phyloP scores from a whole-genome alignment of 1,284 basidiomycete genomes.

The Ustilago nuda region DNA sequence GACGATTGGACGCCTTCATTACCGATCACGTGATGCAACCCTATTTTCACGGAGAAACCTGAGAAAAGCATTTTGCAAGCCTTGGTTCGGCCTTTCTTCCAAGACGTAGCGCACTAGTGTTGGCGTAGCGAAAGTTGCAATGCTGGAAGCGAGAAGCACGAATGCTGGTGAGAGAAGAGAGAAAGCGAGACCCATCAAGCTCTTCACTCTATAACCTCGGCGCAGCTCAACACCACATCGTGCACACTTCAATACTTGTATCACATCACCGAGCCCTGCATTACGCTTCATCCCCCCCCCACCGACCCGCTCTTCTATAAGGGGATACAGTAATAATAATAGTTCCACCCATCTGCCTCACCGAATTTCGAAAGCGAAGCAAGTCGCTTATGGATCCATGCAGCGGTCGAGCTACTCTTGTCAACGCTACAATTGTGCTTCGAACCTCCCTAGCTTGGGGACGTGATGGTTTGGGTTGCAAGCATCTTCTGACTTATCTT shows the following conservation, averaged over 20 bases:
- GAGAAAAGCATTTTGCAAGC: not conserved
- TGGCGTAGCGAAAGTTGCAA: conserved; percentile 3
- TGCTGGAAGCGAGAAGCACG: not conserved
- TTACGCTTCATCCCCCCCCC: too few species aligned
- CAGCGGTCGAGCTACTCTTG: conserved; percentile 3
- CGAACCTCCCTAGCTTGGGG: conserved; percentile 2
- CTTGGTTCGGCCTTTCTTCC: not conserved
- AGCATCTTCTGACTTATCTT: not conserved
- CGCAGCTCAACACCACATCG: too few species aligned
- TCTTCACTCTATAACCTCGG: too few species aligned
- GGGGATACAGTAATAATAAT: too few species aligned
- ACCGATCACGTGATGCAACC: not conserved
- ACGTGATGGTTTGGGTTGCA: not conserved
- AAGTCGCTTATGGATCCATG: conserved; percentile 7
- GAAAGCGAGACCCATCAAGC: too few species aligned
- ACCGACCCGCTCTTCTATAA: too few species aligned
- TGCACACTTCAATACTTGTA: too few species aligned
- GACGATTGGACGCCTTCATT: too few species aligned
- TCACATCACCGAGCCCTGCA: too few species aligned
- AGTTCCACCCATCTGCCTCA: not conserved
- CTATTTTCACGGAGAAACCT: not conserved
- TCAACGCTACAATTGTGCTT: not conserved
- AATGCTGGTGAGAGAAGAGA: not conserved
- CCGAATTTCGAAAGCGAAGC: conserved; percentile 19
- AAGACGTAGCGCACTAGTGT: not conserved